Percentiles rank a stretch among this genome's conserved stretches.
Evolutionary conservation across 1,284 basidiomycete species (phyloP).

Genomic region (Ustilago bromivora): DNA sequence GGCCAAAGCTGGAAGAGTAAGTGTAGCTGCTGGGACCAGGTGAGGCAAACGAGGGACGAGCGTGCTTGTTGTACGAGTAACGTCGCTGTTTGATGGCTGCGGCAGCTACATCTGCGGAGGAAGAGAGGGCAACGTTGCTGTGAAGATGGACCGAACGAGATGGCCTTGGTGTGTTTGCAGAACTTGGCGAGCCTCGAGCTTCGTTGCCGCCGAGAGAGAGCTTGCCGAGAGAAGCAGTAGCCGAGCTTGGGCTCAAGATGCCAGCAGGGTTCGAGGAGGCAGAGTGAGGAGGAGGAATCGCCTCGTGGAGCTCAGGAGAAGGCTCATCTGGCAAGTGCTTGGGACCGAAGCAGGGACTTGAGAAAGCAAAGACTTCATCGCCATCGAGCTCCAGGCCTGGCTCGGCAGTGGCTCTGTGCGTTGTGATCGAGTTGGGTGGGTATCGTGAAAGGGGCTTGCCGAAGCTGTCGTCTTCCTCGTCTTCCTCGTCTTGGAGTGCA

Average conservation of each 20-base stretch:
- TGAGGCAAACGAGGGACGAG: slow-evolving; percentile 36
- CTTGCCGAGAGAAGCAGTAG: slow-evolving; percentile 53
- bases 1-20: slow-evolving; percentile 47
- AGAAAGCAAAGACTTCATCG: slow-evolving; percentile 63
- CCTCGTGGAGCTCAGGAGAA: slow-evolving; percentile 44
- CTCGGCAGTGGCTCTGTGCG: slow-evolving; percentile 33
- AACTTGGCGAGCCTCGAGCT: slow-evolving; percentile 29
- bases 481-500: slow-evolving; percentile 50
- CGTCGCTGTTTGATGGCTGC: slow-evolving; percentile 56
- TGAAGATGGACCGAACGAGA: slow-evolving; percentile 39
- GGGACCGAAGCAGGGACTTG: slow-evolving; percentile 61
- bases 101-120: slow-evolving; percentile 48
- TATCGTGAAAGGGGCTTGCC: slow-evolving; percentile 33
- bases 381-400: slow-evolving; percentile 47
- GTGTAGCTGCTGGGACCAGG: slow-evolving; percentile 50
- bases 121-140: slow-evolving; percentile 30
- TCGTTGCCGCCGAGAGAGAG: slow-evolving; percentile 55
- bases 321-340: slow-evolving; percentile 52
- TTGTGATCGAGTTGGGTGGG: slow-evolving; percentile 25
- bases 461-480: slow-evolving; percentile 55
- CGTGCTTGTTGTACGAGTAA: slow-evolving; percentile 48
- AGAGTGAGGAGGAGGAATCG: slow-evolving; percentile 34
- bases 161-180: slow-evolving; percentile 26
- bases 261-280: slow-evolving; percentile 29
- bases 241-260: slow-evolving; percentile 56